Evolutionary conservation across 2,329 filamentous ascomycete species (phyloP).

Genomic region (Scytalidium lignicola): DNA sequence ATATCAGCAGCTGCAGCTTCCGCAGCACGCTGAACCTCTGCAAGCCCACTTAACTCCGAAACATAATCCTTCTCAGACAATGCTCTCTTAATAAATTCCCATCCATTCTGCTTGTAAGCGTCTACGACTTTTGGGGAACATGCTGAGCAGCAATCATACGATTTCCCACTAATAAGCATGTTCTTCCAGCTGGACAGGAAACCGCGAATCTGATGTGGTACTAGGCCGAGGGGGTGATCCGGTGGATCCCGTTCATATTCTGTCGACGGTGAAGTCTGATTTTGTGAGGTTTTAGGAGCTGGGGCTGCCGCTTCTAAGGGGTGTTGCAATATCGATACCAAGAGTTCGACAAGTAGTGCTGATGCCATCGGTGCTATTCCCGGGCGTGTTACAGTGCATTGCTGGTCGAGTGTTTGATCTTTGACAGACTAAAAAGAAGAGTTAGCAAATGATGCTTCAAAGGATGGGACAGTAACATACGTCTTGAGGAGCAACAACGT

Average conservation of each 20-base stretch:
- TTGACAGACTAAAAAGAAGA: constrained; percentile 69
- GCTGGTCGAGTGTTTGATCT: constrained; percentile 92
- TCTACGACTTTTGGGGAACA: constrained; percentile 67
- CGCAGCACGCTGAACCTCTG: constrained; percentile 61
- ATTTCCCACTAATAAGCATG: constrained; percentile 65
- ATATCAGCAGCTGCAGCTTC: constrained; percentile 45
- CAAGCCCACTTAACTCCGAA: constrained; percentile 67
- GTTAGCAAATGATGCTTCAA: constrained; percentile 8
- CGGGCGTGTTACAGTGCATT: constrained; percentile 94
- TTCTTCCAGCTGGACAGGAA: constrained; percentile 72
- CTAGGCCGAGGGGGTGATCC: constrained; percentile 59
- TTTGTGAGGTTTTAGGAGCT: constrained; percentile 38
- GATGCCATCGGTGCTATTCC: constrained; percentile 91
- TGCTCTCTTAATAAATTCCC: constrained; percentile 72
- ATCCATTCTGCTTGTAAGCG: constrained; percentile 63
- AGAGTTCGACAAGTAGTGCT: constrained; percentile 80
- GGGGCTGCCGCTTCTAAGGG: constrained; percentile 62
- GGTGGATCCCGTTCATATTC: constrained; percentile 50
- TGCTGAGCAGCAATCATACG: constrained; percentile 77
- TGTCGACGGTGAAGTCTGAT: constrained; percentile 29
- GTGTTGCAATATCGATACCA: constrained; percentile 84
- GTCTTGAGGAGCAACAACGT: constrained; percentile 90
- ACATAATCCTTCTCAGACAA: constrained; percentile 74
- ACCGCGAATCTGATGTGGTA: constrained; percentile 77
- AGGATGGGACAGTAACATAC: constrained; percentile 50